phyloP scores from a whole-genome alignment of 352 stramenopile species.

The Pythium graminicola region DNA sequence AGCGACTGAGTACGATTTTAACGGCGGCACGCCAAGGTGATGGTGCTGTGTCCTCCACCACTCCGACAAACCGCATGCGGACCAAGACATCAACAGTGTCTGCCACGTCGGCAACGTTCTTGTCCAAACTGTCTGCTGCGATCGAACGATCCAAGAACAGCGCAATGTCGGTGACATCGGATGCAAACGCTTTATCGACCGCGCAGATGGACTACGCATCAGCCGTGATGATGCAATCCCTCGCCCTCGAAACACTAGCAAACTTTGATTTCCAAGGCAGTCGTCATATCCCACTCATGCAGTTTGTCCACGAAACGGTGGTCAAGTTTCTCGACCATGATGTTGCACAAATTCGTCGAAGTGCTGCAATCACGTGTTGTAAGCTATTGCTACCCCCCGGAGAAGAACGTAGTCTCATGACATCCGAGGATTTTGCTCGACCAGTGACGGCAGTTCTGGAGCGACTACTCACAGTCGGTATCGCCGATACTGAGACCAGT shows the following conservation, averaged over 20 bases:
- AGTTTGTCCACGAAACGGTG: conserved; percentile 83
- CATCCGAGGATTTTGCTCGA: conserved; percentile 62
- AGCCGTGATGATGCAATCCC: conserved; percentile 73
- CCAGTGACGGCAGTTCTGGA: conserved; percentile 73
- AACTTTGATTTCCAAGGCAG: conserved; percentile 86
- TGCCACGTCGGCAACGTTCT: conserved; percentile 55
- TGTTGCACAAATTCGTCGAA: conserved; percentile 76
- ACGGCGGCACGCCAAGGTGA: conserved; percentile 45
- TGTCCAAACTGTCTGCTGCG: conserved; percentile 66
- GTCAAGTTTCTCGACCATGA: conserved; percentile 86
- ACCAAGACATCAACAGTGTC: conserved; percentile 72
- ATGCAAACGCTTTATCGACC: conserved; percentile 18
- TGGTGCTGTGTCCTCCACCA: conserved; percentile 33
- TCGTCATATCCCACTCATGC: conserved; percentile 79
- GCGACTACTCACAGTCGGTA: conserved; percentile 74
- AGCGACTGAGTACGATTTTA: conserved; percentile 70
- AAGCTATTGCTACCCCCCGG: conserved; percentile 69
- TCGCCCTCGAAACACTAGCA: conserved; percentile 77
- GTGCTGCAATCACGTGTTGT: conserved; percentile 82
- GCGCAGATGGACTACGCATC: conserved; percentile 35
- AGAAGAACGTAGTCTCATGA: conserved; percentile 56
- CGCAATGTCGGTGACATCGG: conserved; percentile 32
- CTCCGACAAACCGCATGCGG: conserved; percentile 52
- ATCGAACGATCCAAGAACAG: conserved; percentile 39
- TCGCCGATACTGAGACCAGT: conserved; percentile 79